Base-by-base conservation (phyloP, 768 basidiomycete species). In the Boletus sp. region DNA sequence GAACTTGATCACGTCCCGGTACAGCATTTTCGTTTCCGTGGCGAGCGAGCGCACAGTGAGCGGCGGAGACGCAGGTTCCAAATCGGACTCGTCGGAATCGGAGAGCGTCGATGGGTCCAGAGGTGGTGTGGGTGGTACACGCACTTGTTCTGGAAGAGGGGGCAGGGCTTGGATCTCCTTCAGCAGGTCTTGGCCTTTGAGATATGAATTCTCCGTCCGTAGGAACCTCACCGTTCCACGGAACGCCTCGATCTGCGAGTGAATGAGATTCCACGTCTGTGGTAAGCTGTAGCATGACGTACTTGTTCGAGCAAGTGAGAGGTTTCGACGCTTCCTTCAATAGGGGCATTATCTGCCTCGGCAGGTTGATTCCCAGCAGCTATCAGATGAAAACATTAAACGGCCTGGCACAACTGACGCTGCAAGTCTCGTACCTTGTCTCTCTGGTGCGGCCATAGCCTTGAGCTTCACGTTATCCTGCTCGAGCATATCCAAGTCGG, bases 111-210 rank as follows among this genome's bases (percentile, higher is more conserved):
- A 90, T 0, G 87, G 78, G 37, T 83, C 83, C 28, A 89, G 76
- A 0, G 87, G 83, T 1, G 90, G 90, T 2, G 90, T 89, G 6
- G 83, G 79, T 11, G 76, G 59, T 46, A 84, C 75, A 37, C 71
- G 68, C 57, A 77, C 57, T 11, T 79, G 78, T 48, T 77, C 77
- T 5, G 80, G 76, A n/a, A 92, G 82, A 0, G 77, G 76, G 17
- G 89, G 90, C 0, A 98, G 78, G 7, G 84, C 67, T 60, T 89
- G 83, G 54, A 98, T 86, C 63, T 93, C 90, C 50, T 82, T 80
- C 56, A 98, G 83, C 0, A 98, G 81, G 64, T 95, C 93, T 71
- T 93, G 91, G 3, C 94, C 92, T 68, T 90, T 94, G 74, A 98
- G 86, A 68, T 92, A 94, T 3, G 92, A 83, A 69, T 98, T 98